These are phyloP conservation scores for Calonectria pseudoreteaudii DNA, from an alignment of 2,329 filamentous ascomycete genomes.

Conservation along the genomic window DNA sequence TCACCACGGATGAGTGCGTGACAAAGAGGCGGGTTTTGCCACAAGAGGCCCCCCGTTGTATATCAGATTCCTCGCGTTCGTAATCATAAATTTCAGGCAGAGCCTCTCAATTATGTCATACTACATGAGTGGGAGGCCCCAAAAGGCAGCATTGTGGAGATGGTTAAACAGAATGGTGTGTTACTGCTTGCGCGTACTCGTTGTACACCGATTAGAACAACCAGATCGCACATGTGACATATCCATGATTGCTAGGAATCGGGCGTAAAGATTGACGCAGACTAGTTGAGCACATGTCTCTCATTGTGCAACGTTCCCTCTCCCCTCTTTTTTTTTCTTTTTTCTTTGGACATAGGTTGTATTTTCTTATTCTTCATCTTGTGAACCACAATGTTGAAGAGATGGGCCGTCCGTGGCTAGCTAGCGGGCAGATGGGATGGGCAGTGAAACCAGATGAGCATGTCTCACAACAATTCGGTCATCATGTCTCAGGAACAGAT, in stretches of 20 bases:
- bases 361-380: neutral
- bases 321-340: neutral
- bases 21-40: neutral
- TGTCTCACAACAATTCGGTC: conserved; percentile 20
- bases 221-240: conserved; percentile 21
- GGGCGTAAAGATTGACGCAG: conserved; percentile 16
- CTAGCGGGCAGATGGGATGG: neutral
- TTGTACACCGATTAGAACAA: neutral
- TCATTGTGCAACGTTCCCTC: conserved; percentile 7
- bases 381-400: neutral
- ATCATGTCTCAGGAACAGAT: conserved; percentile 26
- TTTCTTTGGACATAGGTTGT: too few species aligned
- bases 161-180: neutral
- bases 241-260: neutral
- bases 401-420: neutral
- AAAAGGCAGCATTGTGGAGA: neutral
- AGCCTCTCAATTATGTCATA: neutral
- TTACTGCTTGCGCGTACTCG: neutral
- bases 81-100: neutral
- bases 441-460: neutral
- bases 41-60: neutral
- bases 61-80: neutral
- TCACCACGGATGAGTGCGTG: neutral
- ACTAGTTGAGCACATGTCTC: conserved; percentile 14
- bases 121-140: neutral